Base-by-base conservation (phyloP, 768 basidiomycete species). In the Pleurotus citrinopileatus region DNA sequence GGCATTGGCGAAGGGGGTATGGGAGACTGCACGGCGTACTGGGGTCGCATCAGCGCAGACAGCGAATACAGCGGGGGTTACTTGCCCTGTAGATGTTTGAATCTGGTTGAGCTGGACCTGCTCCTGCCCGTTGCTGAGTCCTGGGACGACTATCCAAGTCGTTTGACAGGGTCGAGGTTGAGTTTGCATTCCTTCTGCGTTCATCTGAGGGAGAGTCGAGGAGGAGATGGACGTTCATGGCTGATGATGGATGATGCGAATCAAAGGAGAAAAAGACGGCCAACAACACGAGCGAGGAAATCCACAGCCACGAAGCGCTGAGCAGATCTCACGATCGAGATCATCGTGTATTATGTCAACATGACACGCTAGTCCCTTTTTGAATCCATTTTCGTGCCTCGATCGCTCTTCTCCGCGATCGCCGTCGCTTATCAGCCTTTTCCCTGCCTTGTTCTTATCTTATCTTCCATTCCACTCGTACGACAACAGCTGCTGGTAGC, bases 131-230 rank as follows among this genome's bases (percentile, higher is more conserved):
- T 43, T 64, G 61, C 28, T 58, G n/a, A 27, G 28, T 42, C 47
- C 57, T 62, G 62, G 63, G 65, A 25, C 70, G 57, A 26, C 62
- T 32, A 28, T 47, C 45, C 27, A 47, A 32, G 23, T 47, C 45
- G n/a, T 17, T 47, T 15, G 48, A 28, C 28, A 19, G 48, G 19
- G 19, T 22, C 17, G 29, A 20, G 8, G 22, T 25, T 29, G 27
- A 15, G 28, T 28, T 28, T 29, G 43, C 19, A 44, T 37, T 51
- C 27, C 48, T 34, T 9, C 29, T 20, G 29, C 34, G 65, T 10
- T 79, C 79, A 60, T 84, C 84, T 0, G 84, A 85, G 45, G 86
- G 86, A 0, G 85, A 81, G 67, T 85, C 84, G 22, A 89, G 71
- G 54, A 89, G 77, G 63, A 75, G 81, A 20, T 82, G 81, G 60